Base-by-base conservation (phyloP, 805 yeast genomes). In the Candida succiphila region DNA sequence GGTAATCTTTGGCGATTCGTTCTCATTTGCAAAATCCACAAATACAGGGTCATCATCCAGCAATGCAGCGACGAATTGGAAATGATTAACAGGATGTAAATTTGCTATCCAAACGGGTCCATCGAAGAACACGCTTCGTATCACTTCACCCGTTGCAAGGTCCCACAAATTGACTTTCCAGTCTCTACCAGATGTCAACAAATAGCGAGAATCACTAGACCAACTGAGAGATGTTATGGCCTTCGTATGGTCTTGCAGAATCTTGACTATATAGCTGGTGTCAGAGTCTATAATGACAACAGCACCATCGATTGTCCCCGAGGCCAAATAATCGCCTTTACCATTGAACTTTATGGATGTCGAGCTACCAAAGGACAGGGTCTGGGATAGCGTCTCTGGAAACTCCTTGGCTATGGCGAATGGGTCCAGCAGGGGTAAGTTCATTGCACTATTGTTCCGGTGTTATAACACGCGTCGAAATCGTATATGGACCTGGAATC, bases 341-440 rank as follows among this genome's bases (percentile, higher is more conserved):
- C 68, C 58, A 44, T 75, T 83, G 60, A 75, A 83, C 49, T 70
- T 72, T 26, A 87, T 66, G 37, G 73, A 73, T 7, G 85, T 80
- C 1, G 84, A 67, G 29, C 75, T 72, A 2, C 86, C 79, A 35
- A 74, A 75, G 10, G 71, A 72, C 10, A 86, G 58, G 0, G 88
- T 76, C 39, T 76, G 76, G 2, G 81, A 70, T n/a, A 85, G 68
- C 2, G 79, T 69, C 39, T 88, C 95, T 0, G 97, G 97, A 46
- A 72, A 88, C 50, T 88, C 97, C 48, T 85, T 86, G 16, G 94
- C 79, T 17, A 89, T 87, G 2, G 89, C 75, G 54, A 86, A 85
- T 3, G 96, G 96, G 55, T 88, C 97, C 42, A 84, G 72, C 17
- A 89, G 65, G 8, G 92, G 67, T 23, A 87, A 62, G 54, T 88